A percentile compares a stretch with the other conserved stretches of the same genome.
Conservation (phyloP, 2,329 filamentous ascomycete genomes). For the Monosporascus sp. region DNA sequence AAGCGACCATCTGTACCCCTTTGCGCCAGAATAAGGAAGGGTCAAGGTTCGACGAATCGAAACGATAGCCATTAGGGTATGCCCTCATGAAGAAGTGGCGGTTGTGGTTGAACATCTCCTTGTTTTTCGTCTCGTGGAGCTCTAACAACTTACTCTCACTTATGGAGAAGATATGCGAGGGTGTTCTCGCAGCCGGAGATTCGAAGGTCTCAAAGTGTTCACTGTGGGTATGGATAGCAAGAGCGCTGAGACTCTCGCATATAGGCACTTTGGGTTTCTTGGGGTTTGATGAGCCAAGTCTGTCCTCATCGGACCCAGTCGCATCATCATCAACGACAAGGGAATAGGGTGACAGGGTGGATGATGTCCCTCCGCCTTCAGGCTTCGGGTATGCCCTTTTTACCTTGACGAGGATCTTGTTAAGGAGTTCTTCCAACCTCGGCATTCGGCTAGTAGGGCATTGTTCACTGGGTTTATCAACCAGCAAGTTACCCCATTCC, state of each 20-base stretch:
- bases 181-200: slow-evolving; percentile 54
- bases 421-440: slow-evolving; percentile 62
- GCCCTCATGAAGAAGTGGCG: slow-evolving; percentile 83
- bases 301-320: slow-evolving; percentile 41
- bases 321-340: slow-evolving; percentile 30
- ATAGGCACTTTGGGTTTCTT: slow-evolving; percentile 56
- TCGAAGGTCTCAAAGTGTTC: slow-evolving; percentile 73
- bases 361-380: slow-evolving; percentile 25
- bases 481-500: slow-evolving; percentile 70
- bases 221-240: slow-evolving; percentile 83
- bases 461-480: slow-evolving; percentile 52
- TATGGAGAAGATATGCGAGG: slow-evolving; percentile 78
- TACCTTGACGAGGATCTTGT: slow-evolving; percentile 81
- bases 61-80: slow-evolving; percentile 73
- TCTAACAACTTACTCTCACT: slow-evolving; percentile 69
- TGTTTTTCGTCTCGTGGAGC: slow-evolving; percentile 55
- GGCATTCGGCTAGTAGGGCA: slow-evolving; percentile 55
- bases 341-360: slow-evolving; percentile 24
- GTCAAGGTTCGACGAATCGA: slow-evolving; percentile 91
- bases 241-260: slow-evolving; percentile 62
- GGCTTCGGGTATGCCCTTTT: slow-evolving; percentile 45
- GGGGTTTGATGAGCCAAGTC: slow-evolving; percentile 9
- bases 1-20: slow-evolving; percentile 93
- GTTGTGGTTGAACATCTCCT: slow-evolving; percentile 81
- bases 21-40: slow-evolving; percentile 87